These are phyloP conservation scores for Zymoseptoria brevis DNA, from an alignment of 2,329 filamentous ascomycete species.

Conservation along the genomic window DNA sequence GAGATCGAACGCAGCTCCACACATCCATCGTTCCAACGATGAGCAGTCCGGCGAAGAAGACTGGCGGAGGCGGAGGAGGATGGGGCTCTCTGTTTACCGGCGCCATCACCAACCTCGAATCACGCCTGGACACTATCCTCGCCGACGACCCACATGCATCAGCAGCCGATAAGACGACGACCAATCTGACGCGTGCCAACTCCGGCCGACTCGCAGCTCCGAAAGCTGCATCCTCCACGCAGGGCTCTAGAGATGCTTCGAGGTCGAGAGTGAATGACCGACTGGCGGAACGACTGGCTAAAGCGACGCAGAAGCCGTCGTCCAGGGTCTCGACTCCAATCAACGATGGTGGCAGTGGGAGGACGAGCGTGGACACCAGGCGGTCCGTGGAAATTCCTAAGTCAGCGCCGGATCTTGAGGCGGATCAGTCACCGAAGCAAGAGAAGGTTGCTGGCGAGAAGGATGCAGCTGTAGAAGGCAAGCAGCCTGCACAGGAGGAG, in stretches of 20 bases:
- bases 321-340: conserved; percentile 49
- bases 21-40: conserved; percentile 2
- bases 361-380: conserved; percentile 39
- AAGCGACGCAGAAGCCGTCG: conserved; percentile 66
- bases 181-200: conserved; percentile 13
- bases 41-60: conserved; percentile 17
- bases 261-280: conserved; percentile 66
- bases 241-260: conserved; percentile 55
- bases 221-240: conserved; percentile 27
- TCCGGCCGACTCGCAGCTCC: conserved; percentile 20
- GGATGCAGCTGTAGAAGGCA: conserved; percentile 2
- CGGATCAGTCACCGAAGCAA: conserved; percentile 7
- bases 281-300: conserved; percentile 80
- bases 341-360: conserved; percentile 36
- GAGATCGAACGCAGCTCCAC: neutral
- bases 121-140: conserved; percentile 82
- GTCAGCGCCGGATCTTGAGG: conserved; percentile 17
- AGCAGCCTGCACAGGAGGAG: conserved; percentile 2
- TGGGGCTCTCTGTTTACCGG: conserved; percentile 64
- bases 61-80: conserved; percentile 17
- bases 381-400: conserved; percentile 26
- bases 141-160: conserved; percentile 62
- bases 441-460: conserved; percentile 1
- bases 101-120: conserved; percentile 89
- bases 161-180: conserved; percentile 28